phyloP scores from a whole-genome alignment of 2,329 filamentous ascomycete species.

The Fusarium xyrophilum region DNA sequence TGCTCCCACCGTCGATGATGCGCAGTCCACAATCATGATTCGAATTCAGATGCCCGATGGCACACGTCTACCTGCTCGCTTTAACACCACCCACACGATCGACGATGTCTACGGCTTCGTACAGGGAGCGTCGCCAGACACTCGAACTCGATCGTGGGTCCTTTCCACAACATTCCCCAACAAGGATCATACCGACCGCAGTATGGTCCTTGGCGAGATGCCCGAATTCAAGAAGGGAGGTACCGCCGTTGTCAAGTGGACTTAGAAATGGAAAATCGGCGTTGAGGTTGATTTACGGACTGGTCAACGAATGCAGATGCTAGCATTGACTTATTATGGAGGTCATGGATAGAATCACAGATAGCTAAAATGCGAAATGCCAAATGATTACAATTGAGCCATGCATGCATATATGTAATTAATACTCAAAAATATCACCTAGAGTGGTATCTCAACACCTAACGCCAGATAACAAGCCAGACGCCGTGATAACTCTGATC shows the following conservation, averaged over 20 bases:
- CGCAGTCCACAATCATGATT: slow-evolving; percentile 72
- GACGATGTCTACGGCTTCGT: slow-evolving; percentile 81
- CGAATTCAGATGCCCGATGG: slow-evolving; percentile 82
- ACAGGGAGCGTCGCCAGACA: slow-evolving; percentile 65
- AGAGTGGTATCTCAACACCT: slow-evolving; percentile 41
- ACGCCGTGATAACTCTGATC: background rate
- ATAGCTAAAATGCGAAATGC: background rate
- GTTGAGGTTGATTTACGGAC: slow-evolving; percentile 26
- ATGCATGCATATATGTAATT: background rate
- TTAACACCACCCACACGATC: slow-evolving; percentile 81
- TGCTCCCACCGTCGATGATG: slow-evolving; percentile 61
- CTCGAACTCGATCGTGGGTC: slow-evolving; percentile 69
- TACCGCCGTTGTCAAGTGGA: slow-evolving; percentile 69
- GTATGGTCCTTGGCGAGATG: slow-evolving; percentile 64
- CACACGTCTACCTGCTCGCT: slow-evolving; percentile 76
- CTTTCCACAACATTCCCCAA: slow-evolving; percentile 84
- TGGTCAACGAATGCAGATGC: background rate
- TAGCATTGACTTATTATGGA: slow-evolving; percentile 25
- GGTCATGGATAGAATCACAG: slow-evolving; percentile 15
- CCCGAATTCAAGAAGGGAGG: slow-evolving; percentile 71
- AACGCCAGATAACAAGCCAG: slow-evolving; percentile 33
- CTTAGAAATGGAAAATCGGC: slow-evolving; percentile 32
- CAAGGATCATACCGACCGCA: slow-evolving; percentile 77
- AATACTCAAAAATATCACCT: slow-evolving; percentile 21
- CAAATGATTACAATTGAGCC: background rate